Conservation (phyloP, 371 early-diverging fungal species). For the Rhizomucor pusillus region DNA sequence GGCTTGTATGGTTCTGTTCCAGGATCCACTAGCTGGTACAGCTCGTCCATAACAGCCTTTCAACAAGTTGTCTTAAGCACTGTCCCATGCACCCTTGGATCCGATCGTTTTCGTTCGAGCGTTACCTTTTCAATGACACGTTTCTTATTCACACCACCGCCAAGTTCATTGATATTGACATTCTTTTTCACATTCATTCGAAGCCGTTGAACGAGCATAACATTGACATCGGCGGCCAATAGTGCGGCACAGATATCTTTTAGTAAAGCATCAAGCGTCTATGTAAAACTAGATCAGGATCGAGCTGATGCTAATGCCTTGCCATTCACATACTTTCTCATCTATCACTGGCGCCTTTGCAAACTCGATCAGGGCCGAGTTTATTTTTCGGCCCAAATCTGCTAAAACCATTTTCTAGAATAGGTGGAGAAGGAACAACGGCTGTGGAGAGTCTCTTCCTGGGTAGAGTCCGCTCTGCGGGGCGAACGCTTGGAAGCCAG, state of each 20-base stretch:
- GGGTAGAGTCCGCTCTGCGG: no score
- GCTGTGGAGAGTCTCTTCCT: no score
- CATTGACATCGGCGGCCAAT: conserved; percentile 95
- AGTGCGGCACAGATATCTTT: conserved; percentile 90
- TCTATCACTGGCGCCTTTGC: conserved; percentile 87
- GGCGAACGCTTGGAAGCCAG: no score
- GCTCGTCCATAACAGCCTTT: conserved; percentile 92
- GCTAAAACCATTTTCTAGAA: conserved; percentile 81
- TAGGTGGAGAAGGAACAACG: no score
- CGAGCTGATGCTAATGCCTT: background rate
- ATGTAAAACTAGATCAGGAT: background rate
- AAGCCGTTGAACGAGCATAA: conserved; percentile 82
- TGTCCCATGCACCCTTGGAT: no score
- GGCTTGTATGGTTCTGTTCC: conserved; percentile 88
- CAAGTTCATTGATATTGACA: conserved; percentile 82
- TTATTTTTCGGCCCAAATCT: conserved; percentile 91
- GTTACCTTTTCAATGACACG: conserved; percentile 85
- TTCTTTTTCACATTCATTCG: conserved; percentile 85
- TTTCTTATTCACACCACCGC: conserved; percentile 80
- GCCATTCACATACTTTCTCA: conserved; percentile 62
- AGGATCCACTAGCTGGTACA: conserved; percentile 94
- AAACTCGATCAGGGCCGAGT: conserved; percentile 76
- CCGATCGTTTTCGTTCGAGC: no score
- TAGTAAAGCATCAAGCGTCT: conserved; percentile 84
- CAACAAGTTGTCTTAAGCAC: no score